phyloP scores from a whole-genome alignment of 495 filamentous ascomycete genomes.

The Halenospora varia region DNA sequence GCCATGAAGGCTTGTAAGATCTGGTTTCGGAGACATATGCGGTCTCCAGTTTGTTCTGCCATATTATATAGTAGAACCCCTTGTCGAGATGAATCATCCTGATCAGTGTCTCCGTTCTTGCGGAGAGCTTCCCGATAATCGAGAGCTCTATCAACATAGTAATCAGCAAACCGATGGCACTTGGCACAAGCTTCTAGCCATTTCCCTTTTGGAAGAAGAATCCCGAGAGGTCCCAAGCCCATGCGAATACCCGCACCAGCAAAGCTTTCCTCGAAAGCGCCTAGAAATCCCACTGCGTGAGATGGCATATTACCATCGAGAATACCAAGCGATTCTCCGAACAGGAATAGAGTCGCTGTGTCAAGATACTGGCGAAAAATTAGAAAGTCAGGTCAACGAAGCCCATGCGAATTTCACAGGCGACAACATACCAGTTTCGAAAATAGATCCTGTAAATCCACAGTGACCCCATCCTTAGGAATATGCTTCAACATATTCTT shows the following conservation, averaged over 20 bases:
- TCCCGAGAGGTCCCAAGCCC: background rate
- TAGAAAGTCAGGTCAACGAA: too few species aligned
- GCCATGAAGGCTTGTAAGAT: conserved; percentile 29
- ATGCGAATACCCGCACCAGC: background rate
- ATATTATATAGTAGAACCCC: background rate
- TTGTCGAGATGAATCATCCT: background rate
- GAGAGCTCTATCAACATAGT: background rate
- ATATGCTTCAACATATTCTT: conserved; percentile 37
- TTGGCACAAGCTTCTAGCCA: background rate
- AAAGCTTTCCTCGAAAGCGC: background rate
- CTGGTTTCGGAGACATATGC: conserved; percentile 28
- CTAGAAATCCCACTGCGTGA: background rate
- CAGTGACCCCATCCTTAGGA: conserved; percentile 28
- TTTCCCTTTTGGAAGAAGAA: background rate
- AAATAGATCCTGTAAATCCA: conserved; percentile 44
- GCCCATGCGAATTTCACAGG: too few species aligned
- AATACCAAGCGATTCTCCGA: background rate
- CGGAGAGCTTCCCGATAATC: background rate
- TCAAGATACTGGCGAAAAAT: conserved; percentile 43
- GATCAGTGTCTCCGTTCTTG: background rate
- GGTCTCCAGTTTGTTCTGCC: conserved; percentile 20
- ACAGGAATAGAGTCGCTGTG: conserved; percentile 3
- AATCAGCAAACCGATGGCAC: background rate
- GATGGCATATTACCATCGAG: background rate
- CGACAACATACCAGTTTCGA: background rate